Conservation (phyloP, 2,329 filamentous ascomycete species). For the Fusarium sp. region DNA sequence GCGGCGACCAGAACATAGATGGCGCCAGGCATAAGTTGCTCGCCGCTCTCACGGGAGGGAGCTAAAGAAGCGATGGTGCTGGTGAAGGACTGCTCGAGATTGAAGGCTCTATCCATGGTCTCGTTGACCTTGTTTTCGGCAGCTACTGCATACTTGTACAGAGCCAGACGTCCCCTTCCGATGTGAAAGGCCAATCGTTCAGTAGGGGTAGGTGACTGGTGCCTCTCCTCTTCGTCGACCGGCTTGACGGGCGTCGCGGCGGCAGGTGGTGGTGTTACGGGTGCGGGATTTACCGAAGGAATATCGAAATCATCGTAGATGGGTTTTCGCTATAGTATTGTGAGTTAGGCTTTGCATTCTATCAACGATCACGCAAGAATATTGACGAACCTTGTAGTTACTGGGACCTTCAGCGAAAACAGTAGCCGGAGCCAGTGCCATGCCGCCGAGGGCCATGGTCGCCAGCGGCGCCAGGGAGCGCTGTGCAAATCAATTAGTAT, state of each 20-base stretch:
- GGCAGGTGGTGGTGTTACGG: constrained; percentile 47
- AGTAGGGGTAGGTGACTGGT: constrained; percentile 79
- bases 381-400: constrained; percentile 50
- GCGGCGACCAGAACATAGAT: constrained; percentile 94
- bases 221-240: constrained; percentile 52
- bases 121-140: constrained; percentile 88
- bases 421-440: constrained; percentile 62
- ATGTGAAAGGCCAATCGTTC: constrained; percentile 90
- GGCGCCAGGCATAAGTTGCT: constrained; percentile 88
- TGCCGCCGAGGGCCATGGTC: constrained; percentile 63
- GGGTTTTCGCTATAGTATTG: constrained; percentile 67
- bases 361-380: not conserved
- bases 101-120: constrained; percentile 82
- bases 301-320: constrained; percentile 83
- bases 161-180: constrained; percentile 80
- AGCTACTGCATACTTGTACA: constrained; percentile 80
- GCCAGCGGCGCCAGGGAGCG: constrained; percentile 68
- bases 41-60: constrained; percentile 85
- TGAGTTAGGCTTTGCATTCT: constrained; percentile 9
- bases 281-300: constrained; percentile 54
- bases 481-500: constrained; percentile 56
- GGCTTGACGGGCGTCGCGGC: constrained; percentile 51
- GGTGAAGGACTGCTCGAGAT: constrained; percentile 91
- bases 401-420: constrained; percentile 66
- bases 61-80: constrained; percentile 89